Percentiles rank a stretch among this genome's conserved stretches.
Evolutionary conservation across 495 filamentous ascomycete species (phyloP).

Genomic region (Daldinia caldariorum): DNA sequence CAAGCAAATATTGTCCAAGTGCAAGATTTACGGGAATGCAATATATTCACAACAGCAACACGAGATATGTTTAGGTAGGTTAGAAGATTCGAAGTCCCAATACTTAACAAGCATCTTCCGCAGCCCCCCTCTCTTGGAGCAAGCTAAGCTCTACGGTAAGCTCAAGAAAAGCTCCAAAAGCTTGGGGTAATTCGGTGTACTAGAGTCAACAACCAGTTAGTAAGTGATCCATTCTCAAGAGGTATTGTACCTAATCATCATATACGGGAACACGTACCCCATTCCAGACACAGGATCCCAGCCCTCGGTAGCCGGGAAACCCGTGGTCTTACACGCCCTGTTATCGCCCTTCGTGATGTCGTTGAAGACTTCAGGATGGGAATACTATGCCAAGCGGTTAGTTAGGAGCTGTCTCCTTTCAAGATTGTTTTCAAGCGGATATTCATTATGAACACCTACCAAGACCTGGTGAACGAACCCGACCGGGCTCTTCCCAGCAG

Average conservation of each 20-base stretch:
- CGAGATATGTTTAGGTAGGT: neutral
- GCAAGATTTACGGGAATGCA: neutral
- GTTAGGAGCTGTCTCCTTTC: neutral
- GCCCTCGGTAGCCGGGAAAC: slow-evolving; percentile 61
- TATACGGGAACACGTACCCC: slow-evolving; percentile 51
- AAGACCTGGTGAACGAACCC: slow-evolving; percentile 72
- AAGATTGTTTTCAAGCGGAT: neutral
- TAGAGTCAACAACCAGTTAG: slow-evolving; percentile 18
- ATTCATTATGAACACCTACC: slow-evolving; percentile 23
- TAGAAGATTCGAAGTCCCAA: neutral
- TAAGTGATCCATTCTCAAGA: slow-evolving; percentile 26
- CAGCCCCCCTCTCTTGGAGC: neutral
- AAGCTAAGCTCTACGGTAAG: slow-evolving; percentile 34
- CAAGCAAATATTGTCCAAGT: neutral
- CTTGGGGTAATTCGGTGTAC: slow-evolving; percentile 49
- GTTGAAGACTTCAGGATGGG: slow-evolving; percentile 66
- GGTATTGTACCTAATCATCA: neutral
- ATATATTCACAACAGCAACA: neutral
- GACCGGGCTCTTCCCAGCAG: slow-evolving; percentile 63
- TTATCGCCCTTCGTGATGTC: slow-evolving; percentile 70
- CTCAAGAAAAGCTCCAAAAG: slow-evolving; percentile 51
- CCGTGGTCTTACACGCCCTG: slow-evolving; percentile 64
- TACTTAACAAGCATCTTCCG: neutral
- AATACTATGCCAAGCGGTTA: slow-evolving; percentile 53
- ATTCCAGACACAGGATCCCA: slow-evolving; percentile 73